Conservation (phyloP, 2,329 filamentous ascomycete species). For the Alternaria gaisen region DNA sequence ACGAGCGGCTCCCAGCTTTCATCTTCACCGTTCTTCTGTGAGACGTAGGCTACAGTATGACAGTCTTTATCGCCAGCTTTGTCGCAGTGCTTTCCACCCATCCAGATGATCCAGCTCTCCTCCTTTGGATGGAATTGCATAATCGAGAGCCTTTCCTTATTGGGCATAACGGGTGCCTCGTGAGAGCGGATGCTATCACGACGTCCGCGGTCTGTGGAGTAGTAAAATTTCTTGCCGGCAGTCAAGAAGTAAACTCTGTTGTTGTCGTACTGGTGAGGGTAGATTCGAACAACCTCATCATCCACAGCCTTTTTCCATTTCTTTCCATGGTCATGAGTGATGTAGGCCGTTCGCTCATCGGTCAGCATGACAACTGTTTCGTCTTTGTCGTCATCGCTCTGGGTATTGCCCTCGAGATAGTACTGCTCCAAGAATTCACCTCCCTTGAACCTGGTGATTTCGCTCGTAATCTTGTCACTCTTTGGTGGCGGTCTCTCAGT, state of each 20-base stretch:
- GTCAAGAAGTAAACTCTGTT: constrained; percentile 91
- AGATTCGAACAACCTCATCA: constrained; percentile 74
- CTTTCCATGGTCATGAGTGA: constrained; percentile 89
- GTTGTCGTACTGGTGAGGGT: constrained; percentile 81
- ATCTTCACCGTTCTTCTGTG: constrained; percentile 76
- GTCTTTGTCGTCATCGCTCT: constrained; percentile 74
- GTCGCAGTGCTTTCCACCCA: constrained; percentile 75
- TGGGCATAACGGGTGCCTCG: constrained; percentile 70
- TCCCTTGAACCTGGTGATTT: constrained; percentile 70
- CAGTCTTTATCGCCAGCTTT: constrained; percentile 64
- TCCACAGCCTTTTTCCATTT: constrained; percentile 79
- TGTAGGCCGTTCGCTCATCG: constrained; percentile 68
- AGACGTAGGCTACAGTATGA: constrained; percentile 77
- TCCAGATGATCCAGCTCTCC: constrained; percentile 89
- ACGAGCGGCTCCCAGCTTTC: constrained; percentile 74
- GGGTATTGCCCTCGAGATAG: constrained; percentile 78
- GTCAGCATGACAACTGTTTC: constrained; percentile 76
- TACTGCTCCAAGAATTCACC: constrained; percentile 65
- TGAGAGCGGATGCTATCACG: constrained; percentile 74
- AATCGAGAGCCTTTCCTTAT: constrained; percentile 61
- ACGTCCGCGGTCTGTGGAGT: constrained; percentile 78
- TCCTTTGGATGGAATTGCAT: constrained; percentile 83
- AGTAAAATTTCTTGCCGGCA: constrained; percentile 71
- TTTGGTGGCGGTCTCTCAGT: constrained; percentile 60
- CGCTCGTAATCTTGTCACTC: constrained; percentile 72